Conservation (phyloP, 2,329 filamentous ascomycete species). For the Exutisphaerella laricina region DNA sequence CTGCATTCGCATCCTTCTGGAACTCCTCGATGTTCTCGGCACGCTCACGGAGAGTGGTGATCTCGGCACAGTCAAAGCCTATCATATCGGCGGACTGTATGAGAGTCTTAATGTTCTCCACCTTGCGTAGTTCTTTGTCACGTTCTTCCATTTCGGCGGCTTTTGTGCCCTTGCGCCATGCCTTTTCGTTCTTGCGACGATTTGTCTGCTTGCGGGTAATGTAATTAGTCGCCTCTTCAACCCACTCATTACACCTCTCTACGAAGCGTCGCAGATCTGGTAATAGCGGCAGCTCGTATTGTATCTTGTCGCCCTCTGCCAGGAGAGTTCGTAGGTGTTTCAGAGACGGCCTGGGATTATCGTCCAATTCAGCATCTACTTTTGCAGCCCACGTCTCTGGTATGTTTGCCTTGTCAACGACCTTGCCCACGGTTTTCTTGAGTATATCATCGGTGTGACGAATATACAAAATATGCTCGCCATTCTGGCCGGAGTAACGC, state of each 20-base stretch:
- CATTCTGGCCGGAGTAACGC: constrained; percentile 51
- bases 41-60: constrained; percentile 76
- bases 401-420: constrained; percentile 77
- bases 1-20: constrained; percentile 66
- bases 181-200: constrained; percentile 87
- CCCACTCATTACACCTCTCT: constrained; percentile 94
- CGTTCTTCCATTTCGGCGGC: constrained; percentile 73
- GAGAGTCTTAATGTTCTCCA: constrained; percentile 81
- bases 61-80: constrained; percentile 90
- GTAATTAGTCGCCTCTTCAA: constrained; percentile 93
- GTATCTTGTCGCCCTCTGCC: constrained; percentile 92
- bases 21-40: constrained; percentile 79
- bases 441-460: constrained; percentile 71
- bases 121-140: constrained; percentile 76
- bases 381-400: constrained; percentile 90
- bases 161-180: constrained; percentile 70
- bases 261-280: constrained; percentile 81
- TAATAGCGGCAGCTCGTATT: constrained; percentile 78
- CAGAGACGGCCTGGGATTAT: constrained; percentile 76
- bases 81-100: constrained; percentile 78
- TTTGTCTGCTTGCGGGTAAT: constrained; percentile 97
- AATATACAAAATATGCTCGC: constrained; percentile 68
- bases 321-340: constrained; percentile 79
- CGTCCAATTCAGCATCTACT: constrained; percentile 75
- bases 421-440: constrained; percentile 61